phyloP scores from a whole-genome alignment of 352 stramenopile genomes.

The Globisporangium barbulae region DNA sequence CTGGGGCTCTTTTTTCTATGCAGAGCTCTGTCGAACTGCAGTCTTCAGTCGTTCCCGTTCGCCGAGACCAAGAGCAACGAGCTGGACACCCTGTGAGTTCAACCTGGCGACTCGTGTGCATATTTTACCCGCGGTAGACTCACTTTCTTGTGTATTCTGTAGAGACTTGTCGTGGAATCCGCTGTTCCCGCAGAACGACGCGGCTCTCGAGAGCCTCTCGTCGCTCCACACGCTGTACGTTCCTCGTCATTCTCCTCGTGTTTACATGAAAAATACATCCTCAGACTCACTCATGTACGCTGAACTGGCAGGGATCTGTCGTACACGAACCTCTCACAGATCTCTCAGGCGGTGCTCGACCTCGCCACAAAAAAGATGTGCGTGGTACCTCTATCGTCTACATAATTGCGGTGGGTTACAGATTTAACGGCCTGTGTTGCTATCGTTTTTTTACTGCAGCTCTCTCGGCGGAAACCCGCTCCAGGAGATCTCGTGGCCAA shows the following conservation, averaged over 20 bases:
- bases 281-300: background rate
- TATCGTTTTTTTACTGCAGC: background rate
- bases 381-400: background rate
- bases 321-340: slow-evolving; percentile 7
- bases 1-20: background rate
- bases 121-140: background rate
- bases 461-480: slow-evolving; percentile 5
- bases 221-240: slow-evolving; percentile 2
- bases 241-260: background rate
- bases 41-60: slow-evolving; percentile 11
- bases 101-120: background rate
- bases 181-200: slow-evolving; percentile 5
- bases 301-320: slow-evolving; percentile 5
- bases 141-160: background rate
- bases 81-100: background rate
- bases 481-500: slow-evolving; percentile 4
- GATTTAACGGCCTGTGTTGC: too few relatives aligned
- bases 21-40: slow-evolving; percentile 10
- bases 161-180: slow-evolving; percentile 12
- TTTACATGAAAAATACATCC: background rate
- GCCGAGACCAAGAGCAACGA: background rate
- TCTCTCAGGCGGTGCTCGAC: slow-evolving; percentile 3
- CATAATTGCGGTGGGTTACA: background rate
- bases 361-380: background rate
- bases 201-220: background rate